phyloP scores from a whole-genome alignment of 1,139 yeast species.

The Eremothecium gossypii region DNA sequence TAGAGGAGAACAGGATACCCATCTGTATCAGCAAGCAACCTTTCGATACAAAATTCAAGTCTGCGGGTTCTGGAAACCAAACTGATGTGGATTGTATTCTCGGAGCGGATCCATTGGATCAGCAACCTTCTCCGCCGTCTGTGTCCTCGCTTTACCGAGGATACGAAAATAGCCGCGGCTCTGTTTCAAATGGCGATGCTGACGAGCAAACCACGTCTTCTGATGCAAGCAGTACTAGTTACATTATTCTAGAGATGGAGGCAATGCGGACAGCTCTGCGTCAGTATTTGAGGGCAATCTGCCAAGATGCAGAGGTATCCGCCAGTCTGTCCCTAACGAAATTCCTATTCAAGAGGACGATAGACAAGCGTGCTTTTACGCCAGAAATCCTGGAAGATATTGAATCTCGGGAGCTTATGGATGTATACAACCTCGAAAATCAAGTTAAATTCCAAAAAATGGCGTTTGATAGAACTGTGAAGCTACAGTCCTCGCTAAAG shows the following conservation, averaged over 20 bases:
- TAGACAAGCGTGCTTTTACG: slow-evolving; percentile 27
- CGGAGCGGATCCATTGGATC: slow-evolving; percentile 6
- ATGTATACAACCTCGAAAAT: slow-evolving; percentile 49
- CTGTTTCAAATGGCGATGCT: slow-evolving; percentile 9
- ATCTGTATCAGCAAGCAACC: slow-evolving; percentile 9
- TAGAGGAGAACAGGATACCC: slow-evolving; percentile 44
- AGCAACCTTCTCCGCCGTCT: not conserved
- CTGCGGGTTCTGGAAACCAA: slow-evolving; percentile 4
- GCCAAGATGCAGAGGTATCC: slow-evolving; percentile 47
- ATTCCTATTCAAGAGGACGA: slow-evolving; percentile 38
- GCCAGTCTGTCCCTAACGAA: slow-evolving; percentile 41
- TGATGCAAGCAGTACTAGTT: too few relatives aligned
- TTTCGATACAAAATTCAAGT: slow-evolving; percentile 13
- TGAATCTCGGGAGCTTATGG: slow-evolving; percentile 48
- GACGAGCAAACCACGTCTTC: too few relatives aligned
- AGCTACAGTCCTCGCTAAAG: slow-evolving; percentile 29
- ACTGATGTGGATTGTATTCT: slow-evolving; percentile 8
- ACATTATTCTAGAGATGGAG: slow-evolving; percentile 36
- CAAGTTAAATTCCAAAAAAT: slow-evolving; percentile 67
- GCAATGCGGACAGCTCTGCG: slow-evolving; percentile 66
- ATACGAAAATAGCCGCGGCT: too few relatives aligned
- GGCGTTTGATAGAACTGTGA: slow-evolving; percentile 36
- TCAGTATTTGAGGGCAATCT: slow-evolving; percentile 52
- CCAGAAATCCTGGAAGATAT: slow-evolving; percentile 45
- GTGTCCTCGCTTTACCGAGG: too few relatives aligned